These are phyloP conservation scores for Nicotiana undulata DNA, from an alignment of 257 asterid genomes.

Conservation along the genomic window DNA sequence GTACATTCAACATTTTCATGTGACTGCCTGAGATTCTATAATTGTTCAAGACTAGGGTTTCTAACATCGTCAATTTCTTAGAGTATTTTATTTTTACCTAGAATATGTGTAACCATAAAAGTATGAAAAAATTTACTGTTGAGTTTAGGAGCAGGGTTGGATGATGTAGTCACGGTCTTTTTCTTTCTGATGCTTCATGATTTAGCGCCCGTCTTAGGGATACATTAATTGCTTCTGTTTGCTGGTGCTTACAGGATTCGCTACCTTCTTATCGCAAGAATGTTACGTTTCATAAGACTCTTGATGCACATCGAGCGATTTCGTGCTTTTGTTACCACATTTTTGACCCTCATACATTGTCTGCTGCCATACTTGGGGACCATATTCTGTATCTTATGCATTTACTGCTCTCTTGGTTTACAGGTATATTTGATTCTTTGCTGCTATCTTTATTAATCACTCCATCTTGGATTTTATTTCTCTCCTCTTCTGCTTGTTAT, in stretches of 20 bases:
- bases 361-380: conserved; percentile 90
- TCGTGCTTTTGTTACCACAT: conserved; percentile 89
- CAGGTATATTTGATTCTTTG: conserved; percentile 46
- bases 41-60: no score
- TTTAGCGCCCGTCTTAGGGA: background rate
- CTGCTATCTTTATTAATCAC: background rate
- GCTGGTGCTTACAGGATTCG: conserved; percentile 61
- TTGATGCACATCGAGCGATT: conserved; percentile 73
- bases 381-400: conserved; percentile 79
- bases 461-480: background rate
- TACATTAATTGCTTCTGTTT: background rate
- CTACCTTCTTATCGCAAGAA: conserved; percentile 88
- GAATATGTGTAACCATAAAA: background rate
- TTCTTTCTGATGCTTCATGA: background rate
- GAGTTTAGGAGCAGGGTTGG: background rate
- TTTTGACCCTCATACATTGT: conserved; percentile 84
- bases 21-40: background rate
- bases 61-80: no score
- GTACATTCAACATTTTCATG: background rate
- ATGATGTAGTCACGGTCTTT: background rate
- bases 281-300: conserved; percentile 87
- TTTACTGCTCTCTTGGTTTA: conserved; percentile 82
- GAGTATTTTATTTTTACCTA: no score
- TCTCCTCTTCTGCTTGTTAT: background rate
- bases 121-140: background rate